Percentiles rank a stretch among this genome's conserved stretches.
Evolutionary conservation across 345 rosid genomes (phyloP).

Genomic region (Dipteronia dyeriana): DNA sequence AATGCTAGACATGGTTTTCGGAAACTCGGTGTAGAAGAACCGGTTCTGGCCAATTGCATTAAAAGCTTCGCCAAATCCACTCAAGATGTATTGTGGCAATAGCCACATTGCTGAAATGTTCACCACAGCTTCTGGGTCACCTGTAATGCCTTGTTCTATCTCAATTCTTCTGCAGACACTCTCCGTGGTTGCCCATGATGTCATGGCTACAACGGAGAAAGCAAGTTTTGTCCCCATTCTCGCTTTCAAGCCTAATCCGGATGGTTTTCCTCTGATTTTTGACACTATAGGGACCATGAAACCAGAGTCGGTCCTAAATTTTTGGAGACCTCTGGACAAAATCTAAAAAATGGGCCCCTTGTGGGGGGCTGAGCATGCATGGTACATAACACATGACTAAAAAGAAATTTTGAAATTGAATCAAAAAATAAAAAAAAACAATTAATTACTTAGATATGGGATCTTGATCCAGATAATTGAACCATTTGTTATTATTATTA

Average conservation of each 20-base stretch:
- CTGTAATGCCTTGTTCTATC: slow-evolving; percentile 25
- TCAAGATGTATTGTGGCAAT: slow-evolving; percentile 26
- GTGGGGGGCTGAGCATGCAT: too few relatives aligned
- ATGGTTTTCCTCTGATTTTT: slow-evolving; percentile 33
- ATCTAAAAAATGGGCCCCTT: too few relatives aligned
- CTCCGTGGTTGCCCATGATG: slow-evolving; percentile 38
- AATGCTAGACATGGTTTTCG: slow-evolving; percentile 28
- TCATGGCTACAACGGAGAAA: slow-evolving; percentile 33
- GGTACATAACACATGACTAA: too few relatives aligned
- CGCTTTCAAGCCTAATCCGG: slow-evolving; percentile 33
- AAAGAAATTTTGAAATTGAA: too few relatives aligned
- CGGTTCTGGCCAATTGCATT: slow-evolving; percentile 25
- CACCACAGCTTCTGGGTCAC: slow-evolving; percentile 23
- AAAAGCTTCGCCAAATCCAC: slow-evolving; percentile 27
- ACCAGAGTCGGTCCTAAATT: too few relatives aligned
- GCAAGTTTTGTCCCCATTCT: slow-evolving; percentile 51
- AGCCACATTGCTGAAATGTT: slow-evolving; percentile 56
- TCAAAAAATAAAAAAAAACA: too few relatives aligned
- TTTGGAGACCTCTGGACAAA: too few relatives aligned
- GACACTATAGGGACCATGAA: slow-evolving; percentile 42
- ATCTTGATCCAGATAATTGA: too few relatives aligned
- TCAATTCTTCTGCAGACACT: slow-evolving; percentile 30
- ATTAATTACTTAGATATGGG: too few relatives aligned
- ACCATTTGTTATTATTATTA: too few relatives aligned
- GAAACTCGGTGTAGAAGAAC: slow-evolving; percentile 29